Percentiles rank a stretch among this genome's conserved stretches.
phyloP scores from a whole-genome alignment of 768 basidiomycete species.

The Cantharellus anzutake region DNA sequence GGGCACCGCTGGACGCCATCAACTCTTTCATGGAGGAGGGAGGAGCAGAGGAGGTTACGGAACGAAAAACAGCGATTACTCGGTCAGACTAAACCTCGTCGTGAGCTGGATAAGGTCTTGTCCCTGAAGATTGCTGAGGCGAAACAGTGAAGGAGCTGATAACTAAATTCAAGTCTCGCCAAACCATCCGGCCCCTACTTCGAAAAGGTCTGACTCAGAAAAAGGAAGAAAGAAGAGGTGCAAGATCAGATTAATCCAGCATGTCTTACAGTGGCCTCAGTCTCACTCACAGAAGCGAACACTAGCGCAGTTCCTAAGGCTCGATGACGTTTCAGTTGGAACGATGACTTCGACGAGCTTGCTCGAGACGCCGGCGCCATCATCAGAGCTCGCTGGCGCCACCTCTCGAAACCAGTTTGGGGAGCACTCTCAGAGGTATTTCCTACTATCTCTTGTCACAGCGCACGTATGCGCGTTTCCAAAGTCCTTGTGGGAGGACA shows the following conservation, averaged over 20 bases:
- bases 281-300: not conserved
- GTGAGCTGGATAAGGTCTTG: constrained; percentile 16
- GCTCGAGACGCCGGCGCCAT: constrained; percentile 71
- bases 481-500: constrained; percentile 29
- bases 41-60: too few relatives aligned
- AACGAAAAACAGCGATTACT: not conserved
- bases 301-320: not conserved
- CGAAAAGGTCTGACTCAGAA: too few relatives aligned
- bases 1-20: not conserved
- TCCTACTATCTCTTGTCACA: constrained; percentile 51
- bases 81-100: constrained; percentile 18
- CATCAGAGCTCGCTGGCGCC: constrained; percentile 56
- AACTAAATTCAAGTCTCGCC: too few relatives aligned
- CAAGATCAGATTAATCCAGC: too few relatives aligned
- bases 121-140: constrained; percentile 49
- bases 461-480: constrained; percentile 47
- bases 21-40: not conserved
- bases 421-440: constrained; percentile 62
- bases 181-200: too few relatives aligned
- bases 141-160: too few relatives aligned
- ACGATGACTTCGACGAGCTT: constrained; percentile 70
- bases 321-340: constrained; percentile 62
- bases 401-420: constrained; percentile 39
- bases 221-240: too few relatives aligned
- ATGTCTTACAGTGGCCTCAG: too few relatives aligned